A percentile compares a stretch with the other conserved stretches of the same genome.
Evolutionary conservation across 179 eudicot species (phyloP).

Genomic region (Spinacia oleracea): DNA sequence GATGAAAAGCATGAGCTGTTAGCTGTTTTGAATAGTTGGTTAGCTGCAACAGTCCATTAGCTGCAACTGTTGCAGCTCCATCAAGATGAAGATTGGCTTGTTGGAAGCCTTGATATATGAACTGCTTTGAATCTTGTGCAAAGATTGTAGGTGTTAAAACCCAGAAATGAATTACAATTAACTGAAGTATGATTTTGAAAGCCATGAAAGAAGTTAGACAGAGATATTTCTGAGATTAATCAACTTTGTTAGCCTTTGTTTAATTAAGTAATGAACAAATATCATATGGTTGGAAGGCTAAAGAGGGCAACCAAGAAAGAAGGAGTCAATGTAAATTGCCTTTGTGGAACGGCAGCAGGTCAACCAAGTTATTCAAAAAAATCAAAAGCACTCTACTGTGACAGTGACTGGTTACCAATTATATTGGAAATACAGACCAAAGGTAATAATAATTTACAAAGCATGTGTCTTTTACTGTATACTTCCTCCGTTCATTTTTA

Average conservation of each 20-base stretch:
- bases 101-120: slow-evolving; percentile 38
- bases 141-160: slow-evolving; percentile 14
- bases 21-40: slow-evolving; percentile 34
- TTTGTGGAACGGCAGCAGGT: slow-evolving; percentile 10
- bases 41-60: slow-evolving; percentile 46
- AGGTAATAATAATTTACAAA: background rate
- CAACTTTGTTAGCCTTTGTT: background rate
- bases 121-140: slow-evolving; percentile 23
- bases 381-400: background rate
- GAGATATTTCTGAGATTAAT: background rate
- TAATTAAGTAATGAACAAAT: background rate
- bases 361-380: background rate
- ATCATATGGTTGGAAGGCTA: background rate
- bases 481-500: too few species aligned
- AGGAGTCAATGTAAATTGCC: slow-evolving; percentile 10
- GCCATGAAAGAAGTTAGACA: slow-evolving; percentile 15
- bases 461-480: background rate
- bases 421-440: background rate
- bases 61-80: slow-evolving; percentile 35
- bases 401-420: background rate
- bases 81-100: slow-evolving; percentile 31
- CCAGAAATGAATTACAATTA: background rate
- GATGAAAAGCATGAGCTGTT: slow-evolving; percentile 34
- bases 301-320: background rate
- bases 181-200: background rate